Percentiles rank a stretch among this genome's conserved stretches.
Conservation (phyloP, 495 filamentous ascomycete species). For the Rostrohypoxylon terebratum region DNA sequence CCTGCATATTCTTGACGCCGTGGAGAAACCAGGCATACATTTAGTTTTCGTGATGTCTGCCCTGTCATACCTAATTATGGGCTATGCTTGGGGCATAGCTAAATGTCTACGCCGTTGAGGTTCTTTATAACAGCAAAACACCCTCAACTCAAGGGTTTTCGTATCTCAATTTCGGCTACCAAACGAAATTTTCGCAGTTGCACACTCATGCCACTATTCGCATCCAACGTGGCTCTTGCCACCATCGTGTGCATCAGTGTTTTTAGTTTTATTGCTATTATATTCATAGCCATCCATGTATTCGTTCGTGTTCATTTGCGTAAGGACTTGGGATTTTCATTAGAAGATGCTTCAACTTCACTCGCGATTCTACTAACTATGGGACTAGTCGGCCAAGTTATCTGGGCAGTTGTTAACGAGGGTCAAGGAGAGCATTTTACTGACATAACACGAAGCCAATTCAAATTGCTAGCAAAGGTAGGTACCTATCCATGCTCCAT, state of each 20-base stretch:
- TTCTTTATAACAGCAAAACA: not conserved
- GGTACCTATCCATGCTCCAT: too few relatives aligned
- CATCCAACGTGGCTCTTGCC: constrained; percentile 32
- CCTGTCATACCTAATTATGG: not conserved
- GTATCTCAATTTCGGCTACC: not conserved
- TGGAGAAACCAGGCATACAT: not conserved
- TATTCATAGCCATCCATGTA: constrained; percentile 6
- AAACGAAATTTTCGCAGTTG: not conserved
- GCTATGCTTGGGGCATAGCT: not conserved
- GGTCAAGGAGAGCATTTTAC: constrained; percentile 29
- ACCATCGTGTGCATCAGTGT: constrained; percentile 41
- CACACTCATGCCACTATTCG: constrained; percentile 1
- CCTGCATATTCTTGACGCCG: not conserved
- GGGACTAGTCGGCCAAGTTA: constrained; percentile 25
- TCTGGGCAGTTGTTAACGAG: constrained; percentile 30
- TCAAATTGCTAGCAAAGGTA: constrained; percentile 22
- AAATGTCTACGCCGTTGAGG: not conserved
- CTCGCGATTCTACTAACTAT: constrained; percentile 15
- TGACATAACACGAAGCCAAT: constrained; percentile 15
- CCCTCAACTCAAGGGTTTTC: not conserved
- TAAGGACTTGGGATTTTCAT: not conserved
- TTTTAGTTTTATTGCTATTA: constrained; percentile 14
- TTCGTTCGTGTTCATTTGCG: not conserved
- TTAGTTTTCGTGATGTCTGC: not conserved
- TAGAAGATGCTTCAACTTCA: constrained; percentile 10